Evolutionary conservation across 257 asterid genomes (phyloP).

Genomic region (Ballota nigra): DNA sequence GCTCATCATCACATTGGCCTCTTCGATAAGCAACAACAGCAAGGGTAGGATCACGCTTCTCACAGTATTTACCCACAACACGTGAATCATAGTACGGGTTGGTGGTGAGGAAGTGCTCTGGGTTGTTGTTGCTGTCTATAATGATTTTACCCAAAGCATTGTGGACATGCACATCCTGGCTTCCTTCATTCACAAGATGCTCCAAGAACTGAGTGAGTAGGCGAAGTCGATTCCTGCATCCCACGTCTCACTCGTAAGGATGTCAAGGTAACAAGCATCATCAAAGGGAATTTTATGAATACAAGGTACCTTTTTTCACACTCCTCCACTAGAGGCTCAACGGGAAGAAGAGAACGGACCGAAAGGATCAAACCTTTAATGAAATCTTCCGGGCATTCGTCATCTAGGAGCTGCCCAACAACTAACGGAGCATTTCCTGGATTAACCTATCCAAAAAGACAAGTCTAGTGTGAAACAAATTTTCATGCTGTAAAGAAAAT

Average conservation of each 20-base stretch:
- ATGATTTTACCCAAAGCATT: conserved; percentile 98
- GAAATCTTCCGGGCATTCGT: conserved; percentile 98
- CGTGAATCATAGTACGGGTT: conserved; percentile 98
- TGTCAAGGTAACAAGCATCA: conserved; percentile 13
- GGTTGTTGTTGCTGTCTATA: conserved; percentile 95
- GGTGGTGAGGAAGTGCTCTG: conserved; percentile 98
- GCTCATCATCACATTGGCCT: conserved; percentile 98
- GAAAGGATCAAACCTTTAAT: conserved; percentile 95
- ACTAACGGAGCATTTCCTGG: conserved; percentile 99
- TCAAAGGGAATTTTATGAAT: not conserved
- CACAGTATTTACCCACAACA: conserved; percentile 98
- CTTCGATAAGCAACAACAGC: conserved; percentile 99
- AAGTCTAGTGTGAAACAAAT: conserved; percentile 13
- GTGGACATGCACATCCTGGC: conserved; percentile 99
- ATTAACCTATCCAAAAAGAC: conserved; percentile 64
- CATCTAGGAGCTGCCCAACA: conserved; percentile 98
- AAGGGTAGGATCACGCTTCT: conserved; percentile 99
- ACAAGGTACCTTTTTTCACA: conserved; percentile 87
- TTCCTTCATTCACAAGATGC: conserved; percentile 99
- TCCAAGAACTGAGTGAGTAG: conserved; percentile 95
- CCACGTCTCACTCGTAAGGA: conserved; percentile 25
- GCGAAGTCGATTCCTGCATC: conserved; percentile 93
- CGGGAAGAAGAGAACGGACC: conserved; percentile 97
- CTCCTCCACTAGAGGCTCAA: conserved; percentile 97
- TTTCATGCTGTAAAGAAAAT: not conserved